Base-by-base conservation (phyloP, 2,329 filamentous ascomycete genomes). In the Metarhizium guizhouense region DNA sequence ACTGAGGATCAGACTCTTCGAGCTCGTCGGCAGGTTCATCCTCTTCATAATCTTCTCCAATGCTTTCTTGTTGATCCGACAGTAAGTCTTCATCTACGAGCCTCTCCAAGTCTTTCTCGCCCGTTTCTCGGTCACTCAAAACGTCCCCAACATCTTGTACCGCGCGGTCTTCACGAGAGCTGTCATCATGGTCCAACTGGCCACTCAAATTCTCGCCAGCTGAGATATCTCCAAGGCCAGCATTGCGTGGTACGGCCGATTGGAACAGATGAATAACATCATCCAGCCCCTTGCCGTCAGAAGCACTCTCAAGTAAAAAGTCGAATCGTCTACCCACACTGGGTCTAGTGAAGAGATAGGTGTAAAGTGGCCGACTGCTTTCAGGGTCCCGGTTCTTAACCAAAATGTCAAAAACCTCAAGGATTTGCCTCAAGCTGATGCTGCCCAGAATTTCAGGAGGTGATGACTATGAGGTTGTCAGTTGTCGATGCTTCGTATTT, bases 361-460 rank as follows among this genome's bases (percentile, higher is more conserved):
- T 74, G 51, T 74, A 75, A n/a, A 76, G 60, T 1, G 67, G 66
- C 16, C 72, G 69, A 11, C 66, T 65, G 32, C 63, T 64, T 30
- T 74, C 67, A 11, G 72, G 68, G 50, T 76, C 70, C 58, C 76
- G 71, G 48, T 76, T 76, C 54, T 74, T 75, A 14, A 73, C 67
- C 1, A 76, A 63, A 42, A 74, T 62, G 25, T 75, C 71, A 54
- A 75, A 73, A 3, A 76, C 66, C 54, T 74, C 71, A 29, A 74
- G 60, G n/a, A 76, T 65, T 54, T 75, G 70, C 42, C 67, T 70
- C 47, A 76, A 57, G 0, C 71, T 75, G n/a, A 72, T 64, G 18
- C 64, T 68, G 6, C 66, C 63, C 43, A 74, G 62, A 3, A 67
- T 57, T 38, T 72, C 68, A 14, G 60, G 63, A n/a, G 66, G 62